Base-by-base conservation (phyloP, 139 green algal genomes). In the Asterochloris sp. region DNA sequence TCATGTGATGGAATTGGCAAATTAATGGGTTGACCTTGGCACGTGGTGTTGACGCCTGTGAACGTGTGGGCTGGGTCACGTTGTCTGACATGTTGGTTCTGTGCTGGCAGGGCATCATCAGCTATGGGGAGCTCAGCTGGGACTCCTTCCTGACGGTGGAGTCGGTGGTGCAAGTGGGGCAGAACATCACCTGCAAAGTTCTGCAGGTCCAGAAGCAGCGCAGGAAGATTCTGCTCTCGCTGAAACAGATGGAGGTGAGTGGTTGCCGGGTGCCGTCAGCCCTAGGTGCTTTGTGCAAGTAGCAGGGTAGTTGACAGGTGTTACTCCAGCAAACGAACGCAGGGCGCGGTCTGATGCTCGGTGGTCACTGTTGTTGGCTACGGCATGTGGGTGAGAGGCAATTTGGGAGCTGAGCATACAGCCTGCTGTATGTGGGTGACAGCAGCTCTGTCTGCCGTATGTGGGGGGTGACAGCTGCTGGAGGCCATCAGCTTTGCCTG, bases 111-210 rank as follows among this genome's bases (percentile, higher is more conserved):
- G 88, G 86, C 23, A 75, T 92, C 67, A 78, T 93, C 24, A 88
- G 91, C 74, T 83, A 92, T 66, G 86, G 77, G 2, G 91, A 94
- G 84, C 74, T 94, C 15, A 88, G 80, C 68, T 94, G 90, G 86
- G 83, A 89, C 73, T 73, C 64, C 17, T 62, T 89, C 0, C 27
- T 62, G 15, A 81, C 80, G n/a, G 85, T 85, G 24, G 82, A 86
- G 60, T 75, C 79, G 61, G 82, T 86, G 60, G 82, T 89, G 24
- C 64, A 84, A 26, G 61, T 76, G 11, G 85, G 85, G 27, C 64
- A 84, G 38, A 16, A 69, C 0, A 79, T 89, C 10, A 62, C 27
- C 13, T 86, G 84, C 68, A 88, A 86, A 64, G 83, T 89, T 71
- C 76, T 79, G 74, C 73, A 78, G 21, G 38, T 87, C 16, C 69